A percentile compares a stretch with the other conserved stretches of the same genome.
These are phyloP conservation scores for Leccinum sublutescens DNA, from an alignment of 768 basidiomycete species.

Conservation along the genomic window DNA sequence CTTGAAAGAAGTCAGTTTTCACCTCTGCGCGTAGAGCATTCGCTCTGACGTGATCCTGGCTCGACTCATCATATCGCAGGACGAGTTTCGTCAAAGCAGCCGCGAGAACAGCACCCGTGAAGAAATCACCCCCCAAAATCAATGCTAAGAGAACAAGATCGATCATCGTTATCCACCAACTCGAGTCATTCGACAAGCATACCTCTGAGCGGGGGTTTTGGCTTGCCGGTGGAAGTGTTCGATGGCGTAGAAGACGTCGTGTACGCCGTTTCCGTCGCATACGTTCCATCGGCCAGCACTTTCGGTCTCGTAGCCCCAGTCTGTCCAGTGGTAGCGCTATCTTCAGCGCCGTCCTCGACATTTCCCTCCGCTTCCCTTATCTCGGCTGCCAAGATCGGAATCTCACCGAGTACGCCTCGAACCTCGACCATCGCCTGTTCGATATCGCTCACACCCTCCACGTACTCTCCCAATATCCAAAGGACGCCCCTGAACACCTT, in stretches of 20 bases:
- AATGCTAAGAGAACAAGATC: conserved; percentile 49
- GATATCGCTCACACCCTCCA: conserved; percentile 65
- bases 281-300: conserved; percentile 94
- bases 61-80: conserved; percentile 61
- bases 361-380: conserved; percentile 68
- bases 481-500: conserved; percentile 96
- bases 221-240: conserved; percentile 76
- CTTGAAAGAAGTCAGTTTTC: background rate
- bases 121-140: conserved; percentile 94
- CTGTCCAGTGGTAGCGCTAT: conserved; percentile 34
- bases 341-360: conserved; percentile 44
- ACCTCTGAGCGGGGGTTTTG: conserved; percentile 91
- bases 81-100: conserved; percentile 89
- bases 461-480: conserved; percentile 99
- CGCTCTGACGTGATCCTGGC: conserved; percentile 48
- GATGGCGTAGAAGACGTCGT: conserved; percentile 53
- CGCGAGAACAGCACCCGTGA: conserved; percentile 90
- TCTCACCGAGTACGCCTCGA: conserved; percentile 86
- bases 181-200: conserved; percentile 18
- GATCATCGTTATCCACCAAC: background rate
- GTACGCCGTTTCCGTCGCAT: conserved; percentile 95
- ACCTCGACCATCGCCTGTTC: conserved; percentile 72
- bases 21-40: conserved; percentile 89
- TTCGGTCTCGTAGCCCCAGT: conserved; percentile 56
- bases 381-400: conserved; percentile 94